phyloP scores from a whole-genome alignment of 768 basidiomycete species.

The Tylopilus intermedius region DNA sequence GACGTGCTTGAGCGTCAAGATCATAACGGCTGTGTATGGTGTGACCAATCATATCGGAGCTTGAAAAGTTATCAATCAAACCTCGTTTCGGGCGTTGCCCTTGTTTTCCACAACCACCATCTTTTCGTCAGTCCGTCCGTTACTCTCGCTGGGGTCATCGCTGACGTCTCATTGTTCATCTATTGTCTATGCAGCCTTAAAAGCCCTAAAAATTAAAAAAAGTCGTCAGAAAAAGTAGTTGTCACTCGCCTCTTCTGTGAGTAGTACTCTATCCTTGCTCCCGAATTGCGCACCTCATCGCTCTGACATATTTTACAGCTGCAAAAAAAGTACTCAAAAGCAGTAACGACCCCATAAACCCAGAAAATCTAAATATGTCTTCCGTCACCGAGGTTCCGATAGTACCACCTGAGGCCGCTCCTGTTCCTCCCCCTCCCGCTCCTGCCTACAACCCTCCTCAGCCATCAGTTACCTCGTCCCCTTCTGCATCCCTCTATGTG shows the following conservation, averaged over 20 bases:
- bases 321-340: slow-evolving; percentile 73
- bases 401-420: slow-evolving; percentile 44
- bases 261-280: slow-evolving; percentile 32
- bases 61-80: slow-evolving; percentile 32
- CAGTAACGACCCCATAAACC: slow-evolving; percentile 81
- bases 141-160: slow-evolving; percentile 8
- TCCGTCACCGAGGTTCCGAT: slow-evolving; percentile 53
- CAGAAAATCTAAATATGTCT: slow-evolving; percentile 54
- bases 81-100: slow-evolving; percentile 16
- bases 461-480: slow-evolving; percentile 53
- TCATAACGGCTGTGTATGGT: background rate
- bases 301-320: slow-evolving; percentile 33
- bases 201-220: slow-evolving; percentile 62
- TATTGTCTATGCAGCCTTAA: slow-evolving; percentile 41
- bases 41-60: slow-evolving; percentile 34
- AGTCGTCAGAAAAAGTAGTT: slow-evolving; percentile 67
- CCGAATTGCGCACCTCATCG: slow-evolving; percentile 13
- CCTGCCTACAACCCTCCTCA: slow-evolving; percentile 57
- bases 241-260: slow-evolving; percentile 68
- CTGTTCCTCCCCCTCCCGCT: slow-evolving; percentile 41
- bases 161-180: slow-evolving; percentile 4
- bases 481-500: slow-evolving; percentile 94
- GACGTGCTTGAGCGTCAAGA: too few relatives aligned
- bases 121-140: slow-evolving; percentile 47
- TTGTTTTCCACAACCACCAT: slow-evolving; percentile 60